Conservation (phyloP, 345 rosid species). For the Rhizophora mangle region DNA sequence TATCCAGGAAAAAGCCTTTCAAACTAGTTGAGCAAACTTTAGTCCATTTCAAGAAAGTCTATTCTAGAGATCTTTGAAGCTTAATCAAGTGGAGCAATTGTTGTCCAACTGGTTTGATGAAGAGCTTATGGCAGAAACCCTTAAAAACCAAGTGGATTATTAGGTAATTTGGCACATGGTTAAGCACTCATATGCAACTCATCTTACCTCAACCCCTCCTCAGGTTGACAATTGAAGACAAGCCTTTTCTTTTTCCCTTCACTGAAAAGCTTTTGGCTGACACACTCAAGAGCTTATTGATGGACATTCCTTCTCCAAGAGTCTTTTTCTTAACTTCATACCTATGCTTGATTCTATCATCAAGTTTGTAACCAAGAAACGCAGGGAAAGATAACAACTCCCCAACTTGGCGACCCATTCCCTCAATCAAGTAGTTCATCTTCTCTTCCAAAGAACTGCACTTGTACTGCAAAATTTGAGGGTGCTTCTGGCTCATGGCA, state of each 20-base stretch:
- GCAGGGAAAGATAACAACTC: constrained; percentile 77
- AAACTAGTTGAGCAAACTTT: too few species aligned
- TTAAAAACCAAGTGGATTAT: too few species aligned
- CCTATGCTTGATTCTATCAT: constrained; percentile 70
- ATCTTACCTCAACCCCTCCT: too few species aligned
- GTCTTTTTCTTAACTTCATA: constrained; percentile 53
- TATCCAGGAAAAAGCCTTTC: too few species aligned
- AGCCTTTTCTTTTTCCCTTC: constrained; percentile 19
- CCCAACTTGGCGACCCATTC: constrained; percentile 71
- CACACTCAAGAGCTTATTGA: constrained; percentile 62
- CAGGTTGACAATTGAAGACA: neutral
- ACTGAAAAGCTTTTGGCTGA: constrained; percentile 52
- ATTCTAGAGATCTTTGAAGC: too few species aligned
- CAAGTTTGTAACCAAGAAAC: constrained; percentile 77
- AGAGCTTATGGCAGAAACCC: too few species aligned
- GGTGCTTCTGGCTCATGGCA: constrained; percentile 79
- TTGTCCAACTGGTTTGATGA: too few species aligned
- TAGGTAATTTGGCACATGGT: too few species aligned
- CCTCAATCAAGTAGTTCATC: constrained; percentile 64
- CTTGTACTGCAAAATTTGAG: constrained; percentile 66
- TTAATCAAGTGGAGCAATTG: too few species aligned
- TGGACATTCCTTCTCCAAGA: constrained; percentile 60
- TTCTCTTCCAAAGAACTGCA: constrained; percentile 55
- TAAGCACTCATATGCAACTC: too few species aligned
- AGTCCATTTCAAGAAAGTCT: too few species aligned